These are phyloP conservation scores for Chalara sp. DNA, from an alignment of 2,329 filamentous ascomycete species.

Conservation along the genomic window DNA sequence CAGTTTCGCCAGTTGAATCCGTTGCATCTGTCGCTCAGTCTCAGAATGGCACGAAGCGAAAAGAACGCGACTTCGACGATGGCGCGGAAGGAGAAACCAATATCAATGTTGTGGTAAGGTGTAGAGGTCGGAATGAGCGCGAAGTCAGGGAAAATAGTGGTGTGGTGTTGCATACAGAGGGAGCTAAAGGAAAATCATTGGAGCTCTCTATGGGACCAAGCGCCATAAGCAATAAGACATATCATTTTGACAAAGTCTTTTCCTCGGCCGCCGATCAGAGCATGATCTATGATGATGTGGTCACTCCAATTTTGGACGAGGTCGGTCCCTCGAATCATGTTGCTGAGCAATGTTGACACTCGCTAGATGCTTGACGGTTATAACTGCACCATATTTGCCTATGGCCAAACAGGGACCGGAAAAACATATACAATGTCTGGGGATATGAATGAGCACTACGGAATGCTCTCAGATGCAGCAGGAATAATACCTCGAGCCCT, in stretches of 20 bases:
- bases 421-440: constrained; percentile 99
- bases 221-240: constrained; percentile 90
- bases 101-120: constrained; percentile 95
- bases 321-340: constrained; percentile 39
- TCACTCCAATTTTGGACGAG: constrained; percentile 87
- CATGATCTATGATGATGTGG: constrained; percentile 93
- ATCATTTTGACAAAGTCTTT: constrained; percentile 95
- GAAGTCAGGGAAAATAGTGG: constrained; percentile 93
- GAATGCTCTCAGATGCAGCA: constrained; percentile 81
- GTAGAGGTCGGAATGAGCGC: constrained; percentile 84
- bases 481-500: constrained; percentile 93
- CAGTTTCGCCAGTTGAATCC: constrained; percentile 62
- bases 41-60: constrained; percentile 65
- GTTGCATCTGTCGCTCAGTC: constrained; percentile 48
- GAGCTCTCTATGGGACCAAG: constrained; percentile 89
- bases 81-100: constrained; percentile 80
- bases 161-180: constrained; percentile 82
- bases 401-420: constrained; percentile 94
- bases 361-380: constrained; percentile 81
- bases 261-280: constrained; percentile 89
- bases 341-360: constrained; percentile 6
- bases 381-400: constrained; percentile 98
- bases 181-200: constrained; percentile 77
- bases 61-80: constrained; percentile 76
- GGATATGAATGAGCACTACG: constrained; percentile 83